Conservation (phyloP, 495 filamentous ascomycete species). For the Daldinia vernicosa region DNA sequence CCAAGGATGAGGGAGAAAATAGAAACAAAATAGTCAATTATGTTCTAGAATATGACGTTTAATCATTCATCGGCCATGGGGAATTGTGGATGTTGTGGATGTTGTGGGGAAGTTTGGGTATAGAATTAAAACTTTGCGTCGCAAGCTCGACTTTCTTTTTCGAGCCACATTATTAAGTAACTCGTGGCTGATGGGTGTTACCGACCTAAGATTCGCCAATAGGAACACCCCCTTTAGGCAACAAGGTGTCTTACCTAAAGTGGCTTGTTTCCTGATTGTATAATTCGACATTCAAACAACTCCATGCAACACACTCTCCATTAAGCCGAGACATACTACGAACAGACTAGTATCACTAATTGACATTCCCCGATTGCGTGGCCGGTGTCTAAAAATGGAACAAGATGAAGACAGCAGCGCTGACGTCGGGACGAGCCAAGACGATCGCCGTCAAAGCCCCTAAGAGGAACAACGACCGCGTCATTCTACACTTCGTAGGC, state of each 20-base stretch:
- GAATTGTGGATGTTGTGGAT: slow-evolving; percentile 1
- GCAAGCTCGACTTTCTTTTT: neutral
- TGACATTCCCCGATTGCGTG: slow-evolving; percentile 3
- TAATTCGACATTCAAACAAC: neutral
- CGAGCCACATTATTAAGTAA: slow-evolving; percentile 23
- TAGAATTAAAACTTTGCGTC: neutral
- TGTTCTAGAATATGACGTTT: slow-evolving; percentile 11
- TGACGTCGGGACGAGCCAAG: slow-evolving; percentile 36
- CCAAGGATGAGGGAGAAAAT: slow-evolving; percentile 22
- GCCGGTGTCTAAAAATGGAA: slow-evolving; percentile 43
- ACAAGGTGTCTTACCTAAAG: too few relatives aligned
- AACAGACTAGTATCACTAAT: neutral
- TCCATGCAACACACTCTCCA: neutral
- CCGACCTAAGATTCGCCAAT: neutral
- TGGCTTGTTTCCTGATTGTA: neutral
- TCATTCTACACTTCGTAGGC: slow-evolving; percentile 84
- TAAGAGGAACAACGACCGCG: slow-evolving; percentile 67
- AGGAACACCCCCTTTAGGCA: neutral
- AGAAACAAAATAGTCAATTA: slow-evolving; percentile 7
- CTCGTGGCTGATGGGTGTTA: slow-evolving; percentile 11
- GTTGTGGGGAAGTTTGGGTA: slow-evolving; percentile 4
- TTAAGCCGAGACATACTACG: neutral
- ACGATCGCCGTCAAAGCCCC: slow-evolving; percentile 47
- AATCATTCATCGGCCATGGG: neutral
- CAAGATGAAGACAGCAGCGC: slow-evolving; percentile 39